Evolutionary conservation across 75 land plant genomes (phyloP).

Genomic region (Sequoia sempervirens): DNA sequence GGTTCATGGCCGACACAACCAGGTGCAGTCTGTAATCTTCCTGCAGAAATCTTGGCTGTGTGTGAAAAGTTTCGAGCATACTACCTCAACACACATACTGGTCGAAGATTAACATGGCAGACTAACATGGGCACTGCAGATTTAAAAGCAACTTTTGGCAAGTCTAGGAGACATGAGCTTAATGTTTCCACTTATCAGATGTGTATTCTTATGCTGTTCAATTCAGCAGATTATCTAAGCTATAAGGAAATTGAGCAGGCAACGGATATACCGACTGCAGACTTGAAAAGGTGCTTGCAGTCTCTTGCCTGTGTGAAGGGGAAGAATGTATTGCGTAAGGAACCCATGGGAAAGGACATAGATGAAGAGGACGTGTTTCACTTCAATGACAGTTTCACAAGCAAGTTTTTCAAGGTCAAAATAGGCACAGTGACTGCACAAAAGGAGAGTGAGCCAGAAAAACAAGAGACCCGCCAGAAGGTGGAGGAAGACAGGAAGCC

Average conservation of each 20-base stretch:
- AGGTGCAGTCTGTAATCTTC: conserved; percentile 73
- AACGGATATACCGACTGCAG: conserved; percentile 78
- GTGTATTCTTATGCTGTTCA: conserved; percentile 92
- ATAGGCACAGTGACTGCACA: conserved; percentile 88
- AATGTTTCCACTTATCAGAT: conserved; percentile 95
- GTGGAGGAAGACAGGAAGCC: conserved; percentile 99
- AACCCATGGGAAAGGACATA: conserved; percentile 97
- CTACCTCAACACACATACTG: conserved; percentile 92
- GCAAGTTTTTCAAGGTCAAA: conserved; percentile 79
- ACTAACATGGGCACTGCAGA: conserved; percentile 97
- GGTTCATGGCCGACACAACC: conserved; percentile 99
- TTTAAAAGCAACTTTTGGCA: conserved; percentile 82
- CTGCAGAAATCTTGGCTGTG: conserved; percentile 70
- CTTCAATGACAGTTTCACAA: conserved; percentile 77
- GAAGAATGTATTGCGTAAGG: conserved; percentile 88
- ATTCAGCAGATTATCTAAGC: conserved; percentile 60
- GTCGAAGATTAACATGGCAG: conserved; percentile 93
- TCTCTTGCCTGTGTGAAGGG: conserved; percentile 95
- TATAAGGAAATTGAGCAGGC: conserved; percentile 91
- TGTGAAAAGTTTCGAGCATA: conserved; percentile 83
- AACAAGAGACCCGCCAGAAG: conserved; percentile 94
- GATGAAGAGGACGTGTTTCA: conserved; percentile 68
- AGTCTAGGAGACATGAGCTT: conserved; percentile 85
- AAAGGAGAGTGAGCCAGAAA: conserved; percentile 93
- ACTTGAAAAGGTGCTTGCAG: conserved; percentile 85